Base-by-base conservation (phyloP, 2,329 filamentous ascomycete species). In the Acephala macrosclerotiorum region DNA sequence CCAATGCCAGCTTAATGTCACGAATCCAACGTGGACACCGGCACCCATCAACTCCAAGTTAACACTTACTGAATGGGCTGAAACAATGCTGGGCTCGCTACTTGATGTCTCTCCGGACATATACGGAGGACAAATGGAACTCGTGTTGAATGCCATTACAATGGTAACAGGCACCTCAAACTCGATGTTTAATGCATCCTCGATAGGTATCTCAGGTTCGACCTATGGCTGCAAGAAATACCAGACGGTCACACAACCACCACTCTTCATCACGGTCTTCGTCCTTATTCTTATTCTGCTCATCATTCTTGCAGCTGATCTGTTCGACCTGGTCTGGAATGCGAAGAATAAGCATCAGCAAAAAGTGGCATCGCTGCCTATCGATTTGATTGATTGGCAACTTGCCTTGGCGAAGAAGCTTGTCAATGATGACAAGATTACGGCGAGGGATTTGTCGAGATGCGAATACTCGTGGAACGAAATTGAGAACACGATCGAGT, bases 371-470 rank as follows among this genome's bases (percentile, higher is more conserved):
- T 14, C 11, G 11, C 18, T 57, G 33, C 55, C 55, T 9, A 36
- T 57, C 22, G 18, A 38, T 22, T 14, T 57, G 55, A 20, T 38
- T 20, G 55, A 57, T 4, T 57, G 55, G 55, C 55, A 57, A 22
- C 20, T 57, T 29, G 55, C 29, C 1, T 18, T 36, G n/a, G n/a
- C n/a, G n/a, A 35, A 57, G n/a, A 40, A 40, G 29, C 6, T 57
- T 2, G 55, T 57, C 14, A 40, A 40, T 20, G 35, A 57, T 57
- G 55, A 57, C 20, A 12, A 3, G 18, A 11, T 57, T 3, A 25
- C 8, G 18, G 33, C 9, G 33, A 57, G 33, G 14, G 35, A 40
- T 11, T 57, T 38, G 55, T 8, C 9, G 4, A 12, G 36, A 9
- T 36, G 35, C 25, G 55, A 20, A 18, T 57, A 22, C 22, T 36